phyloP scores from a whole-genome alignment of 164 flowering plant species.

The Magnolia sinica region DNA sequence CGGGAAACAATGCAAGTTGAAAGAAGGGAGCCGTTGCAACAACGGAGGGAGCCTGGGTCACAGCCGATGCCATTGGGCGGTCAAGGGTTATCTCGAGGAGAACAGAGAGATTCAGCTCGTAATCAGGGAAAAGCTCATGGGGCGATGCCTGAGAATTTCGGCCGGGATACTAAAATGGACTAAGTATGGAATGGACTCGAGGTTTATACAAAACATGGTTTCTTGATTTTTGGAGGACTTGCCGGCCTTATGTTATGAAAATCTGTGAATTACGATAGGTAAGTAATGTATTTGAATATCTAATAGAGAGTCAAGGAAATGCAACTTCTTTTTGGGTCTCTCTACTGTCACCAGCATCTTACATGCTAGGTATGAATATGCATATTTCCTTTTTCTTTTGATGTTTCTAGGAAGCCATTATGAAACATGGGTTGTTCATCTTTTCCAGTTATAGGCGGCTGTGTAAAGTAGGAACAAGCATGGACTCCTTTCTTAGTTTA shows the following conservation, averaged over 20 bases:
- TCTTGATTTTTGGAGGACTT: not conserved
- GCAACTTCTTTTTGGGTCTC: no score
- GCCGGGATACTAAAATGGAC: not conserved
- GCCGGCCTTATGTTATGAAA: not conserved
- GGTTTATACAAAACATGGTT: not conserved
- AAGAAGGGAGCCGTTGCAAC: conserved; percentile 47
- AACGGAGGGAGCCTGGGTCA: conserved; percentile 24
- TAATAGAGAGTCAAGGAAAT: not conserved
- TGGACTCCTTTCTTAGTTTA: no score
- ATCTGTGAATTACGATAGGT: not conserved
- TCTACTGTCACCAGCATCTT: no score
- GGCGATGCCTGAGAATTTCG: not conserved
- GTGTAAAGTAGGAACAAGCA: no score
- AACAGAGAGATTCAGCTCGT: conserved; percentile 13
- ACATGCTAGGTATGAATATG: no score
- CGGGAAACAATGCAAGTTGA: conserved; percentile 70
- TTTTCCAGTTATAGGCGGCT: no score
- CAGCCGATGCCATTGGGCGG: conserved; percentile 23
- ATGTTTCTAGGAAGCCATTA: no score
- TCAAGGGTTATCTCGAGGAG: conserved; percentile 23
- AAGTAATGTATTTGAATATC: not conserved
- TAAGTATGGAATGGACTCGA: conserved; percentile 1
- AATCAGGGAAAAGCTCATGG: conserved; percentile 6
- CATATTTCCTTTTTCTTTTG: no score
- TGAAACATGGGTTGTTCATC: no score